Evolutionary conservation across 2,329 filamentous ascomycete species (phyloP), one percentile per base, ranked within the genome.

Genomic region (Ceratocystis variospora): DNA sequence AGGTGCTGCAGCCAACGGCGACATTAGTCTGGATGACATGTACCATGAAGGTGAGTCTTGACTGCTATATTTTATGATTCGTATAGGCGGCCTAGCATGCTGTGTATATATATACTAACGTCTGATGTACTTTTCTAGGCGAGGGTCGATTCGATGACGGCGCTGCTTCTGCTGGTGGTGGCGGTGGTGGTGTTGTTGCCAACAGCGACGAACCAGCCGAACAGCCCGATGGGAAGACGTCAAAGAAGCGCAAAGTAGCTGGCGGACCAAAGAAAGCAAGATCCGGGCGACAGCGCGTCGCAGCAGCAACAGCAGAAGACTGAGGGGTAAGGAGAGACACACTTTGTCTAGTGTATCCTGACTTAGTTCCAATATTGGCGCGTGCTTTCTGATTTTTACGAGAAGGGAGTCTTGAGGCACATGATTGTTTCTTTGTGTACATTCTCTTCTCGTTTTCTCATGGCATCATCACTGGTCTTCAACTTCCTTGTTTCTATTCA

Each of bases 111-210:
- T 33, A 62, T 64, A 50, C 72, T 76, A 72, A 76, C 70, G 8
- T 65, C 57, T 57, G 37, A 10, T 2, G 48, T 66, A 4, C 1
- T 3, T 41, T 41, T 41, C 64, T 73, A 97, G 93, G 93, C 72
- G 94, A 99, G 81, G 94, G 94, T 68, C 86, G 96, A 74, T 99
- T 99, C 76, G 93, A 97, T 71, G 91, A 96, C 74, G 82, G 81
- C 71, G 88, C 87, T 71, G 94, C 96, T 73, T 74, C 75, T 28
- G 95, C 89, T 71, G 94, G 96, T 73, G 75, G 75, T 71, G 94
- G 96, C 73, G 75, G 75, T 12, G 33, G 33, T 12, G 7, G 33
- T 10, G 37, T 41, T 33, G 94, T 89, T 2, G 57, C 37, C 33
- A 63, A 45, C 37, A 94, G 92, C 45, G 86, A 91, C 0, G 96